A percentile compares a stretch with the other conserved stretches of the same genome.
phyloP scores from a whole-genome alignment of 2,329 filamentous ascomycete species.

The Epichloe glyceriae region DNA sequence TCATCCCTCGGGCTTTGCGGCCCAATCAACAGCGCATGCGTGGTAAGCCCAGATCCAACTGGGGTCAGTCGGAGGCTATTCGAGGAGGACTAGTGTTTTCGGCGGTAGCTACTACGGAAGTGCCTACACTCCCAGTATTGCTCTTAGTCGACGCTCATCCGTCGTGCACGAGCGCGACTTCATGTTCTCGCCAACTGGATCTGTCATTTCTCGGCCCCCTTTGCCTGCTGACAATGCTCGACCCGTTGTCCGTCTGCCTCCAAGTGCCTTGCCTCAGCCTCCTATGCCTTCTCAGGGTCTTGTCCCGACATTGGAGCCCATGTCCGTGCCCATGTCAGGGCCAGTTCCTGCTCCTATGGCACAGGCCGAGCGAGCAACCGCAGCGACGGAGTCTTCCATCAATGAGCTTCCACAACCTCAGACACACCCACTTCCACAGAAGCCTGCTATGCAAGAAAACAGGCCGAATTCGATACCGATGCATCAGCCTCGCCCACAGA shows the following conservation, averaged over 20 bases:
- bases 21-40: slow-evolving; percentile 73
- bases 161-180: slow-evolving; percentile 52
- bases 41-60: slow-evolving; percentile 59
- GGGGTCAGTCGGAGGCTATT: slow-evolving; percentile 53
- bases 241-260: slow-evolving; percentile 75
- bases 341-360: not conserved
- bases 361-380: slow-evolving; percentile 8
- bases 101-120: slow-evolving; percentile 58
- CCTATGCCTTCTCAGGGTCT: slow-evolving; percentile 14
- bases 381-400: slow-evolving; percentile 24
- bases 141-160: slow-evolving; percentile 85
- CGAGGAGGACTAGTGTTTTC: slow-evolving; percentile 74
- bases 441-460: slow-evolving; percentile 44
- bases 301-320: not conserved
- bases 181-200: slow-evolving; percentile 69
- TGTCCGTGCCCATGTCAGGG: not conserved
- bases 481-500: slow-evolving; percentile 91
- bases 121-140: slow-evolving; percentile 72
- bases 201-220: slow-evolving; percentile 56
- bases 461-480: slow-evolving; percentile 48
- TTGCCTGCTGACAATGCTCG: slow-evolving; percentile 47
- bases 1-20: slow-evolving; percentile 85
- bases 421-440: slow-evolving; percentile 44
- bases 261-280: slow-evolving; percentile 33
- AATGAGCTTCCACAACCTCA: slow-evolving; percentile 45